phyloP scores from a whole-genome alignment of 345 rosid genomes.

The Aquilaria yunnanensis region DNA sequence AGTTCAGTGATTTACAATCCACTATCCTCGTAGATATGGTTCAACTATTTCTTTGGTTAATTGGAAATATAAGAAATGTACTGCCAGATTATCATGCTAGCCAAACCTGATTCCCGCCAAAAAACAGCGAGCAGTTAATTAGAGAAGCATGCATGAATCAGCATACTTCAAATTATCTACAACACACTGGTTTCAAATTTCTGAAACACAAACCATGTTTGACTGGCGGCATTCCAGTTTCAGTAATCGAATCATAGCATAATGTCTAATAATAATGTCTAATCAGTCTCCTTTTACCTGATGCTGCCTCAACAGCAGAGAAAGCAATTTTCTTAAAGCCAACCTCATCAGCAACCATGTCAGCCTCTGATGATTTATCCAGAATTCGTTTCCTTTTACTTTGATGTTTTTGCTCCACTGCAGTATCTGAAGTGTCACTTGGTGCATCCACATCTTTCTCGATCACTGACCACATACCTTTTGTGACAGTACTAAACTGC shows the following conservation, averaged over 20 bases:
- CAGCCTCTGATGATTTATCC: conserved; percentile 20
- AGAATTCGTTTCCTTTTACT: conserved; percentile 30
- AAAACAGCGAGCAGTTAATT: no score
- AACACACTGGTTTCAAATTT: no score
- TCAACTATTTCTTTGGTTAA: no score
- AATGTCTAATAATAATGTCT: neutral
- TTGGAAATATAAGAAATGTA: no score
- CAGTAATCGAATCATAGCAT: neutral
- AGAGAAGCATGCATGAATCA: no score
- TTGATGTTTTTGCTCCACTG: conserved; percentile 12
- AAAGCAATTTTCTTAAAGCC: conserved; percentile 44
- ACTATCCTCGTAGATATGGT: no score
- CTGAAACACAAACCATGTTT: no score
- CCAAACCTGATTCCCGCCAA: no score
- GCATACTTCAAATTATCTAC: no score
- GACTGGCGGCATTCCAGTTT: neutral
- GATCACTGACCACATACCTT: conserved; percentile 75
- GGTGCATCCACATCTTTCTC: conserved; percentile 41
- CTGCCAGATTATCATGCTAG: no score
- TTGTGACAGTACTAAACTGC: conserved; percentile 37
- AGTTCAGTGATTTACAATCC: no score
- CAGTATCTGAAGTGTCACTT: conserved; percentile 16
- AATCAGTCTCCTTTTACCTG: conserved; percentile 25
- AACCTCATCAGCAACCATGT: conserved; percentile 26
- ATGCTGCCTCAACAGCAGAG: conserved; percentile 51